Evolutionary conservation across 2,329 filamentous ascomycete species (phyloP), one percentile per base, ranked within the genome.

Genomic region (Botryotinia narcissicola): DNA sequence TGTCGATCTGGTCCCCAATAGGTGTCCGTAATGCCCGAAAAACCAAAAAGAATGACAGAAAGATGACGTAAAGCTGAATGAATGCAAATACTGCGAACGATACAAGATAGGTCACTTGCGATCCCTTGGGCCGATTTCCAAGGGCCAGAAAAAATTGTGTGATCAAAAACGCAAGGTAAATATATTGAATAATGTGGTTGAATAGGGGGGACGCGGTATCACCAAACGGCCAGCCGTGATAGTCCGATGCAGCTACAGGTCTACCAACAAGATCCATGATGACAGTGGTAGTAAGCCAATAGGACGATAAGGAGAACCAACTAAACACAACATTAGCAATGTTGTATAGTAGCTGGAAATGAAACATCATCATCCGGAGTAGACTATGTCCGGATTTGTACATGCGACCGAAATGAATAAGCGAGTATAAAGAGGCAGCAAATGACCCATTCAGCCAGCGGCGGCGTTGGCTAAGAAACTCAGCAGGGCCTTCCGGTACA

Each of bases 381-480:
- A 98, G 88, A 88, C 98, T 98, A 87, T 99, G 96, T 62, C 95
- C 95, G 82, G 92, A 95, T 88, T 97, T 97, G 89, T 99, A 99
- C 92, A 98, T 97, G 62, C 37, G n/a, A 46, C 94, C 93, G 81
- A 99, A 99, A 83, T 99, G 96, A 92, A 99, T 97, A 77, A 98
- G 88, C 37, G 96, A 93, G 86, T 99, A 99, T 82, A 98, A 91
- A 83, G 93, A 94, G 83, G 96, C 96, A 72, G 96, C 96, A 81
- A 99, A 99, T 3, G 96, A 98, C 87, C 96, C 96, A 88, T 99
- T 99, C 79, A 99, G 87, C 96, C 96, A 99, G 87, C 96, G 92
- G 87, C 96, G 92, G 88, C 96, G 94, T 85, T 99, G 96, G 77
- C 93, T 92, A 85, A 99, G 98, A 84, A 99, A 98, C 83, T 99